A percentile compares a stretch with the other conserved stretches of the same genome.
phyloP scores from a whole-genome alignment of 2,329 filamentous ascomycete genomes.

The Sclerotinia spermophila region DNA sequence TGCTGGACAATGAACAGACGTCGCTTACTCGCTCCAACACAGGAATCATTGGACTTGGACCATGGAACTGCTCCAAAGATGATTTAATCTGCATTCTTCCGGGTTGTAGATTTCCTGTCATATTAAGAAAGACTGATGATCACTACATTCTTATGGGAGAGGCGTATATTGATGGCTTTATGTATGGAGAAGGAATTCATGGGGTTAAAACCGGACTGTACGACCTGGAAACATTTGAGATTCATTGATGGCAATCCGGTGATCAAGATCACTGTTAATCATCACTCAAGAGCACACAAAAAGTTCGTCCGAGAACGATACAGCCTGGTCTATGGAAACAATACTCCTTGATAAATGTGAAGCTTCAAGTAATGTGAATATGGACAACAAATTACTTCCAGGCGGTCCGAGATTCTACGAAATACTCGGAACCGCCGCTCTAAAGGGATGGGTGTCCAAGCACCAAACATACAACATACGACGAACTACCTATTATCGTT shows the following conservation, averaged over 20 bases:
- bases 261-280: not conserved
- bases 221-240: constrained; percentile 23
- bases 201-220: constrained; percentile 19
- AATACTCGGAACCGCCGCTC: not conserved
- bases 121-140: constrained; percentile 23
- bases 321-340: not conserved
- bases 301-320: not conserved
- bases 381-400: not conserved
- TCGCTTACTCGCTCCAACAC: constrained; percentile 23
- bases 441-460: not conserved
- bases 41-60: constrained; percentile 26
- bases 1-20: constrained; percentile 30
- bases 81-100: constrained; percentile 30
- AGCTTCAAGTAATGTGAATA: not conserved
- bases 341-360: not conserved
- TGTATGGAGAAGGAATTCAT: constrained; percentile 31
- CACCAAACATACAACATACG: not conserved
- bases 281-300: not conserved
- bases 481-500: not conserved
- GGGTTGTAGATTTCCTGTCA: constrained; percentile 32
- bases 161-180: constrained; percentile 32
- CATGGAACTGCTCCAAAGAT: constrained; percentile 22
- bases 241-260: constrained; percentile 23
- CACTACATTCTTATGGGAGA: constrained; percentile 30
- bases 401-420: not conserved